Percentiles rank a stretch among this genome's conserved stretches.
Evolutionary conservation across 1,284 basidiomycete species (phyloP).

Genomic region (Tilletia setariae): DNA sequence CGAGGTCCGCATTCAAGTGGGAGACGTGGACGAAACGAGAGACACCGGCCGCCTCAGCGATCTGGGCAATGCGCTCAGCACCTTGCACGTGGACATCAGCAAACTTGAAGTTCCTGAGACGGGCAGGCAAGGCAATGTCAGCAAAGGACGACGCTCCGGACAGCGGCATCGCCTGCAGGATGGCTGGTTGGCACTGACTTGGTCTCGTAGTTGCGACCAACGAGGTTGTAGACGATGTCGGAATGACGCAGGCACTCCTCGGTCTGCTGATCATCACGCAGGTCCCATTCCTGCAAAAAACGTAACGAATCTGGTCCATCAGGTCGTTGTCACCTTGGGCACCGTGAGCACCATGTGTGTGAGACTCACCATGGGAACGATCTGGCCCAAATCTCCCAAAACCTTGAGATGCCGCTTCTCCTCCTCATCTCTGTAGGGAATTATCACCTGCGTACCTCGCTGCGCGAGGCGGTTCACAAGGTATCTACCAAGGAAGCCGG

Average conservation of each 20-base stretch:
- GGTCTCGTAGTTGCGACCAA: constrained; percentile 85
- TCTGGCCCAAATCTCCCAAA: constrained; percentile 94
- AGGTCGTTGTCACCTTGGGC: neutral
- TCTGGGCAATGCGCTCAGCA: constrained; percentile 66
- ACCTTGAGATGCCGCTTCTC: constrained; percentile 85
- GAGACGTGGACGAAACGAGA: constrained; percentile 89
- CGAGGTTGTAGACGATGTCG: constrained; percentile 92
- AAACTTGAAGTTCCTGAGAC: constrained; percentile 74
- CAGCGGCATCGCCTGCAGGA: neutral
- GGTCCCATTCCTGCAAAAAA: constrained; percentile 78
- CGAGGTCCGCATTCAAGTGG: constrained; percentile 81
- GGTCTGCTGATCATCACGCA: constrained; percentile 81
- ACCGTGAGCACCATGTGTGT: neutral
- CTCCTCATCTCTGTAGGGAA: constrained; percentile 95
- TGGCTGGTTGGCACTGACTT: constrained; percentile 61
- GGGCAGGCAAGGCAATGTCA: constrained; percentile 7
- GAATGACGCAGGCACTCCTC: constrained; percentile 92
- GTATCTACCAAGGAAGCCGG: constrained; percentile 92
- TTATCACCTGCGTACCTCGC: constrained; percentile 86
- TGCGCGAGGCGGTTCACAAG: constrained; percentile 69
- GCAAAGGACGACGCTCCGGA: neutral
- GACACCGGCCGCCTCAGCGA: constrained; percentile 74
- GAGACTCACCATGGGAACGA: constrained; percentile 77
- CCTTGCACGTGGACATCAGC: constrained; percentile 74
- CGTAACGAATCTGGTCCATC: neutral